Evolutionary conservation across 768 basidiomycete genomes (phyloP), one percentile per base, ranked within the genome.

Genomic region (Panellus pusillus): DNA sequence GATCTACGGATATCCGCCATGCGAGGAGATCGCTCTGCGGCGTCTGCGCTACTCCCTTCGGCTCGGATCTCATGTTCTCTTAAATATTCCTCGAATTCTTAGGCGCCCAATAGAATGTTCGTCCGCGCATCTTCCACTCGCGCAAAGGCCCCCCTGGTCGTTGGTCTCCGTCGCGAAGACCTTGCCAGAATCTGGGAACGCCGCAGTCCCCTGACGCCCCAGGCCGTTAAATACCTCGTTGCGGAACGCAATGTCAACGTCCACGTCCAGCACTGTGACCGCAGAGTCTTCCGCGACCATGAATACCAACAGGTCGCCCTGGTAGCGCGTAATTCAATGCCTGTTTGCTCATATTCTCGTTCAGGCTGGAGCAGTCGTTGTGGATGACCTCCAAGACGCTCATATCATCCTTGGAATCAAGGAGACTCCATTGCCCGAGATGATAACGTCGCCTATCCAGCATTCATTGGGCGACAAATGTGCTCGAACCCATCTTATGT

Each of bases 401-500:
- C 85, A 93, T 58, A 82, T 97, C 47, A 69, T 93, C 29, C 64
- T 94, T 5, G 94, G 94, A 2, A 93, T 97, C 70, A 97, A 97
- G 63, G 94, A 97, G 67, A 83, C 87, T 0, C 87, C 89, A 9
- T 66, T 94, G 7, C 41, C 70, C 24, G 83, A 87, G 57, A 74
- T 93, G 31, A 65, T 83, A 61, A 77, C 75, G 17, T 66, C 70
- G 28, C 76, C 79, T 18, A 62, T 77, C 18, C 62, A 54, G 13
- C 46, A 44, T 32, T 24, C 54, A 15, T 52, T 51, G 42, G 50
- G 56, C 37, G 45, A 35, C 13, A 50, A 28, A 46, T 55, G 31
- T 60, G 32, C 79, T 11, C 81, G 88, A 29, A 93, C 87, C 1
- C 87, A 94, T 61, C 70, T 95, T 50, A 93, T 94, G 86, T 96